Percentiles rank a stretch among this genome's conserved stretches.
Conservation (phyloP, 805 yeast genomes). For the Torulaspora microellipsoides region DNA sequence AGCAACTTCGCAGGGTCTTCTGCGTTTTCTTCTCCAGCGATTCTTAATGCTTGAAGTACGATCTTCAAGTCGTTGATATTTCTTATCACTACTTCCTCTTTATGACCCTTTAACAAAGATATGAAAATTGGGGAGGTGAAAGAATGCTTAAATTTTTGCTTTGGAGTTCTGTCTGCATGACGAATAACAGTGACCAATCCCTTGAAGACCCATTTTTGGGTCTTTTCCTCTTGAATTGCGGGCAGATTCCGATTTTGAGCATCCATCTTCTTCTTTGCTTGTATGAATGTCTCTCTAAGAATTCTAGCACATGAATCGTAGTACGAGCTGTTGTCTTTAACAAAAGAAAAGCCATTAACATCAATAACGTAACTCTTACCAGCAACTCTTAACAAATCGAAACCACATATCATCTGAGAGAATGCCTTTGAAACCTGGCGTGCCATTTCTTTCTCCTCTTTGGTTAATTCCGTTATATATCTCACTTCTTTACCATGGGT, state of each 20-base stretch:
- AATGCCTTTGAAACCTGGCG: slow-evolving; percentile 66
- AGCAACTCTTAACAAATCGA: slow-evolving; percentile 84
- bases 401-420: slow-evolving; percentile 94
- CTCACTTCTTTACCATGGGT: slow-evolving; percentile 97
- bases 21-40: slow-evolving; percentile 71
- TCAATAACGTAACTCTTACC: slow-evolving; percentile 92
- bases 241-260: slow-evolving; percentile 37
- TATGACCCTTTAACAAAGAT: slow-evolving; percentile 85
- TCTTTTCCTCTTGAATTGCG: slow-evolving; percentile 37
- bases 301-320: slow-evolving; percentile 81
- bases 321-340: slow-evolving; percentile 82
- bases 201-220: slow-evolving; percentile 93
- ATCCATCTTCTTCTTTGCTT: slow-evolving; percentile 50
- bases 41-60: slow-evolving; percentile 76
- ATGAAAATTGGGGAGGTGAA: slow-evolving; percentile 84
- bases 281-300: slow-evolving; percentile 65
- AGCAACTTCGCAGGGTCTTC: slow-evolving; percentile 77
- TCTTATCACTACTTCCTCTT: slow-evolving; percentile 91
- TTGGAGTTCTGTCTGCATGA: slow-evolving; percentile 98
- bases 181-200: slow-evolving; percentile 88
- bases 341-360: slow-evolving; percentile 97
- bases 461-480: slow-evolving; percentile 73
- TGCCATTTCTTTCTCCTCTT: slow-evolving; percentile 79
- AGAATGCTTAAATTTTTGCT: slow-evolving; percentile 94
- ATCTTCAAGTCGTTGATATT: slow-evolving; percentile 81